phyloP scores from a whole-genome alignment of 176 grass and related monocot species.

The Puya raimondii region DNA sequence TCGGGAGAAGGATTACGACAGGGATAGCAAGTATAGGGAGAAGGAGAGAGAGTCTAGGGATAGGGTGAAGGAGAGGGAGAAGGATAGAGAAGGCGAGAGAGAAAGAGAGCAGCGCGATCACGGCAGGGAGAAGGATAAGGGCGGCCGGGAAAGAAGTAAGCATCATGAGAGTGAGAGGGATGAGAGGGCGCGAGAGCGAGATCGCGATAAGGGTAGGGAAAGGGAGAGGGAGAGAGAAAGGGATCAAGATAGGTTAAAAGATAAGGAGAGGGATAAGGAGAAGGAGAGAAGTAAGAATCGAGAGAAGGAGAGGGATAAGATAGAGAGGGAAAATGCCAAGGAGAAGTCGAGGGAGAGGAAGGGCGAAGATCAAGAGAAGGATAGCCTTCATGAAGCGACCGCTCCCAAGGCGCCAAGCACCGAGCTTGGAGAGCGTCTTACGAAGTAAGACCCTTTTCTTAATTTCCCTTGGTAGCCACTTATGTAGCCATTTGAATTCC shows the following conservation, averaged over 20 bases:
- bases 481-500: too few relatives aligned
- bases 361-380: neutral
- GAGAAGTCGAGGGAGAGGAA: constrained; percentile 28
- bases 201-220: neutral
- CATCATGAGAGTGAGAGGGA: too few relatives aligned
- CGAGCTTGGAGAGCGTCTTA: constrained; percentile 50
- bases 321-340: constrained; percentile 31
- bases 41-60: constrained; percentile 25
- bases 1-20: constrained; percentile 26
- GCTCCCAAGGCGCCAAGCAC: neutral
- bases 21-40: constrained; percentile 32
- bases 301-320: constrained; percentile 30
- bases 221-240: constrained; percentile 20
- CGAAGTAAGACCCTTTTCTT: constrained; percentile 34
- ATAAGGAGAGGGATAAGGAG: constrained; percentile 43
- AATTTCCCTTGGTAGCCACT: neutral
- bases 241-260: constrained; percentile 5
- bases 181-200: neutral
- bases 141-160: too few relatives aligned
- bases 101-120: constrained; percentile 3
- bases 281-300: constrained; percentile 31
- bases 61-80: constrained; percentile 37
- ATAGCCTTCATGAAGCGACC: neutral
- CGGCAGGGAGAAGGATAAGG: neutral
- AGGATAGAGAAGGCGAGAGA: constrained; percentile 21